Base-by-base conservation (phyloP, 2,329 filamentous ascomycete species). In the Stylonectria norvegica region DNA sequence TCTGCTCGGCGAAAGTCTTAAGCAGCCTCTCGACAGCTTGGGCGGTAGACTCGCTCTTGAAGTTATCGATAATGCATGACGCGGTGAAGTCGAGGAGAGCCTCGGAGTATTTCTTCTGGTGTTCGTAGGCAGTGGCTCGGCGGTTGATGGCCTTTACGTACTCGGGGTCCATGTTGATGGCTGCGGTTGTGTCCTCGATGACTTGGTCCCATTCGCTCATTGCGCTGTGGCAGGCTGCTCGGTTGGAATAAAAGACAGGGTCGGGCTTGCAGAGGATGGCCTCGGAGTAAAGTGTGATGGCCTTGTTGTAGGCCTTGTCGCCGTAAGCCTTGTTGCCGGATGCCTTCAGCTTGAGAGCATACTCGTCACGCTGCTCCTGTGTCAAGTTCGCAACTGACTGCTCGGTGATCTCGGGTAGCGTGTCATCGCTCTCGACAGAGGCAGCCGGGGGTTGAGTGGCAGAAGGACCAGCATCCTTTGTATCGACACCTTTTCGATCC, bases 131-230 rank as follows among this genome's bases (percentile, higher is more conserved):
- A 62, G 94, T 94, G 40, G 93, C 93, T 58, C 93, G 83, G 60
- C 93, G 85, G 77, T 98, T 98, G 57, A 98, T 76, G 22, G 93
- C 93, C 76, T 98, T 97, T 67, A 98, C 83, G 66, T 98, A 98
- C 70, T 95, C 87, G 55, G 85, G 85, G 65, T 98, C 89, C 68
- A 98, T 86, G 63, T 79, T 85, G 69, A 98, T 84, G 50, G 93
- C 93, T 38, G 93, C 91, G 20, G 88, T 96, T 41, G 93, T 97
- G 63, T 98, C 93, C 59, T 95, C 91, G 48, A 98, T 86, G 42
- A 97, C 93, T 73, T 93, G 91, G 35, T 94, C 85, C 89, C 91
- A 98, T 58, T 95, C 79, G 51, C 81, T 83, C 62, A 93, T 81
- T 52, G 93, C 89, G 64, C 95, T 97, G 73, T 89, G 94, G 77